Evolutionary conservation across 257 asterid species (phyloP), one percentile per base, ranked within the genome.

Genomic region (Knoxia roxburghii): DNA sequence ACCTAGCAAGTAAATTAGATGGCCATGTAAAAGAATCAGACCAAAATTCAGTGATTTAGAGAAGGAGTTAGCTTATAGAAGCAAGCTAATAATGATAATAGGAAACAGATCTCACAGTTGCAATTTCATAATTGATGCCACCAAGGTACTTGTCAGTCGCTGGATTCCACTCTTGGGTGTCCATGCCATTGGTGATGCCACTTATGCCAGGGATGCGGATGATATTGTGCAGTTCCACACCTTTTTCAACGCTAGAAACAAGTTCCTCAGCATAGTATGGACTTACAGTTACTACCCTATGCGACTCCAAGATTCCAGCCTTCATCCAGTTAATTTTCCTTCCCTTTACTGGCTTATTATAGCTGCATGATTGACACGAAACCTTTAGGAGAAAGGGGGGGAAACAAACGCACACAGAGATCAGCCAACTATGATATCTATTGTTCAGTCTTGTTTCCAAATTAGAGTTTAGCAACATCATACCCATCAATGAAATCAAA

Each of bases 241-340:
- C 99, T 71, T 87, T 90, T 1, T 82, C 95, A 39, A 57, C 80
- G n/a, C 88, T 73, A 5, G 96, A 80, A 54, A 86, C 82, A 60
- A 94, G 97, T 68, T 94, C 97, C 71, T 79, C 62, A 15, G 95
- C 99, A 40, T 94, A 94, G 85, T 82, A 73, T 43, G 99, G 97
- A 78, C 99, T 90, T 73, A 94, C 99, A 4, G 97, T 94, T 57
- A 90, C 40, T 61, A 84, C 85, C 75, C 83, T 83, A 27, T 85
- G 49, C 0, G 93, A 76, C 80, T 90, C 96, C 32, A 84, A 63
- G 29, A 93, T 83, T 61, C 85, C 99, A n/a, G 95, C 99, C 78
- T 90, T 93, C 92, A 93, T 81, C 99, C 96, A 93, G 85, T 90
- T 93, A 24, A 88, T 85, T 80, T 93, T 93, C 84, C 97, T 83